These are phyloP conservation scores for Knufia fluminis DNA, from an alignment of 2,329 filamentous ascomycete species.

Conservation along the genomic window DNA sequence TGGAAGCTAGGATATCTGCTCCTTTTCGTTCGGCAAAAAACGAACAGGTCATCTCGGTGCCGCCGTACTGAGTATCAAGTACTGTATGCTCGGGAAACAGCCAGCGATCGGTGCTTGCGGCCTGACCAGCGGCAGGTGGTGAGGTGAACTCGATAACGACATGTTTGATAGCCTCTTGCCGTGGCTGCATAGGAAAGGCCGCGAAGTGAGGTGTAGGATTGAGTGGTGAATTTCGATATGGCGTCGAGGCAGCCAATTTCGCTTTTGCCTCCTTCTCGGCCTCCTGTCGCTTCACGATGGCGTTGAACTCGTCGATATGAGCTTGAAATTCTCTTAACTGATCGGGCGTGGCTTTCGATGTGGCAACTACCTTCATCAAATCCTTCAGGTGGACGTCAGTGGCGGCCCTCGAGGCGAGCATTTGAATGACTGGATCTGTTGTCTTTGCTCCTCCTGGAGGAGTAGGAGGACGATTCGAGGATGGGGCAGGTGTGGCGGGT, in stretches of 20 bases:
- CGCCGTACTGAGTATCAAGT: constrained; percentile 31
- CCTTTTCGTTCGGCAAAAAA: constrained; percentile 38
- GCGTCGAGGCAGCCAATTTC: constrained; percentile 12
- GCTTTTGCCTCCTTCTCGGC: constrained; percentile 16
- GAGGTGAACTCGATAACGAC: constrained; percentile 42
- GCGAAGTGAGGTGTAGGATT: constrained; percentile 18
- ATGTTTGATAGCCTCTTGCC: constrained; percentile 35
- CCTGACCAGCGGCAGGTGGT: constrained; percentile 32
- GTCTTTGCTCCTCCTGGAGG: constrained; percentile 33
- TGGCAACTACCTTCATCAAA: constrained; percentile 43
- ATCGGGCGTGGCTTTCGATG: constrained; percentile 40
- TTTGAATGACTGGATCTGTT: constrained; percentile 44
- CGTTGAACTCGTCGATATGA: constrained; percentile 44
- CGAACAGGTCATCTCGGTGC: constrained; percentile 35
- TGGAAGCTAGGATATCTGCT: constrained; percentile 12
- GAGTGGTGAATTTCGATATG: constrained; percentile 12
- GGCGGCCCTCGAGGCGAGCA: constrained; percentile 43
- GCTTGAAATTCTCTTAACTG: constrained; percentile 42
- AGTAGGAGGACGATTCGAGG: constrained; percentile 12
- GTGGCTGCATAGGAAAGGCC: constrained; percentile 26
- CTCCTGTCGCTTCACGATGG: constrained; percentile 37
- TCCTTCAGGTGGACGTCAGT: constrained; percentile 41
- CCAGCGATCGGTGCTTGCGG: constrained; percentile 39
- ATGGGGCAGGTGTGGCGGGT: constrained; percentile 31
- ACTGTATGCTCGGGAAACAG: constrained; percentile 42